Conservation (phyloP, 2,329 filamentous ascomycete species). For the Xylaria sp. region DNA sequence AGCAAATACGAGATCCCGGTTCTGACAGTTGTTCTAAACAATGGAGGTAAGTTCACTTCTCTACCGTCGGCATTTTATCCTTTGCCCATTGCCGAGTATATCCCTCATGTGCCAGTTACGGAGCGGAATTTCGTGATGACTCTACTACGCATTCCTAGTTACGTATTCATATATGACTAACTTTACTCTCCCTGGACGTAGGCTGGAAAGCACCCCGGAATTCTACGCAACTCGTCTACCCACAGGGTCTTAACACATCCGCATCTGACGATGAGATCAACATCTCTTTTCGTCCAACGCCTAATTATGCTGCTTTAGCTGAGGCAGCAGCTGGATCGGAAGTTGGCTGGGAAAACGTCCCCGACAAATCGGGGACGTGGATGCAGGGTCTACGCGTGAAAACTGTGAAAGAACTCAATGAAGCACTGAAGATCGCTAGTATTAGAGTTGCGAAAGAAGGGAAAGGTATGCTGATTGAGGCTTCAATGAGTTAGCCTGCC, state of each 20-base stretch:
- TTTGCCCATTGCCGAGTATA: background rate
- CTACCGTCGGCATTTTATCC: background rate
- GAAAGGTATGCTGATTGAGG: slow-evolving; percentile 44
- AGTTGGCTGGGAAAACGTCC: slow-evolving; percentile 29
- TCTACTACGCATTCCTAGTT: no score
- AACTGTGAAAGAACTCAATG: slow-evolving; percentile 38
- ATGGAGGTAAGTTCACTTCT: slow-evolving; percentile 55
- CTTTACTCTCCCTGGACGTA: background rate
- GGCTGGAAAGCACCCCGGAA: slow-evolving; percentile 47
- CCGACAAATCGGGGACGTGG: slow-evolving; percentile 26
- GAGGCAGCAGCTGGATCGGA: slow-evolving; percentile 44
- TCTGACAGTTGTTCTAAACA: slow-evolving; percentile 62
- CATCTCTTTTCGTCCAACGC: slow-evolving; percentile 45
- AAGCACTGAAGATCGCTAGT: slow-evolving; percentile 38
- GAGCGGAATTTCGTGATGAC: background rate
- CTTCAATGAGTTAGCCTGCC: slow-evolving; percentile 31
- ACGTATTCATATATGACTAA: background rate
- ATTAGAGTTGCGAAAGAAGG: slow-evolving; percentile 12
- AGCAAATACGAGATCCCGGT: slow-evolving; percentile 60
- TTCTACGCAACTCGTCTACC: slow-evolving; percentile 44
- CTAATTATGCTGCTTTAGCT: slow-evolving; percentile 45
- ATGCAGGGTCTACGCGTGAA: slow-evolving; percentile 41
- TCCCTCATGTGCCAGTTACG: background rate
- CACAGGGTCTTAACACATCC: slow-evolving; percentile 37
- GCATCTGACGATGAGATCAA: slow-evolving; percentile 45